Base-by-base conservation (phyloP, 1,284 basidiomycete genomes). In the Kalmanozyma brasiliensis region DNA sequence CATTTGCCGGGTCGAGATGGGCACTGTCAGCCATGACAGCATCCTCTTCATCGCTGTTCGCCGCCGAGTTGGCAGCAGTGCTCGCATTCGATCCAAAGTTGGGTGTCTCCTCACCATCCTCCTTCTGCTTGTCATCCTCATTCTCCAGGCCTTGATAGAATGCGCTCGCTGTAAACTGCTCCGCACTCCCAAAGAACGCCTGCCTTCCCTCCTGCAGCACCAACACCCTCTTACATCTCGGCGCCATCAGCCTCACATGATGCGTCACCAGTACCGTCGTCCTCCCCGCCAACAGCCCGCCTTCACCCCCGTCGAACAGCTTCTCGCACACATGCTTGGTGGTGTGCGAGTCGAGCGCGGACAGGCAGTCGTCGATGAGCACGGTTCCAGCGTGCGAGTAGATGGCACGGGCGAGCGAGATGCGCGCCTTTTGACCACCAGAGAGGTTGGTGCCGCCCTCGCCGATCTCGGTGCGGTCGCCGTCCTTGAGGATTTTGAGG, bases 331-430 rank as follows among this genome's bases (percentile, higher is more conserved):
- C 76, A 37, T 80, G 79, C 16, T 67, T 67, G 36, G 64, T 61
- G 19, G 64, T 67, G 11, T 67, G 58, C 11, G 80, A 74, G 47
- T 83, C 80, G 36, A 65, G 56, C 8, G 90, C 90, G 38, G 88
- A 90, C 3, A 91, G 84, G 1, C 89, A 89, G 77, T 91, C 90
- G 75, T 91, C 90, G 57, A 91, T 85, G 17, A 90, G 84, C 17
- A 76, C 35, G 22, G 90, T 83, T 45, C 91, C 89, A 1, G 89
- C 88, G 59, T 89, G 83, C 73, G 85, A 88, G 79, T 92, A 92
- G 1, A 91, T 82, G 1, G 89, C 89, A 32, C 90, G 83, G 3
- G 89, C 89, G 32, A 91, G 88, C 73, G 89, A 89, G 49, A 90
- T 85, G 82, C 88, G 67, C 72, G 89, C 88, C 68, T 88, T 88